phyloP scores from a whole-genome alignment of 2,329 filamentous ascomycete species.

The Boeremia lycopersici region DNA sequence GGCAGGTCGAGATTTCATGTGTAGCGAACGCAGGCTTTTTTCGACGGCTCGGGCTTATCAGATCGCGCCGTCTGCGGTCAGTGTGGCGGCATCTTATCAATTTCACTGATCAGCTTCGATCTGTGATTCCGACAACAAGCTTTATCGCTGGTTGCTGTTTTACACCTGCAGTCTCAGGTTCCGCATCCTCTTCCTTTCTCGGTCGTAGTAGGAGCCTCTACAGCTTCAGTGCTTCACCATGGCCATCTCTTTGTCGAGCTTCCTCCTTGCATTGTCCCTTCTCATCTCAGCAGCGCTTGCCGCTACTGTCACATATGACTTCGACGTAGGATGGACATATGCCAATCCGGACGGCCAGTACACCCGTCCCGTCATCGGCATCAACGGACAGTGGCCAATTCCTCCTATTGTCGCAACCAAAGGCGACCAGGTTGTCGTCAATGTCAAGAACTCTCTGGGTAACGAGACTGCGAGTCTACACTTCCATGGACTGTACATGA shows the following conservation, averaged over 20 bases:
- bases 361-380: constrained; percentile 64
- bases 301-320: constrained; percentile 55
- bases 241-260: constrained; percentile 53
- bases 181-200: neutral
- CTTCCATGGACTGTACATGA: constrained; percentile 80
- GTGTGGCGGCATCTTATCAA: constrained; percentile 29
- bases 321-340: constrained; percentile 61
- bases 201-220: neutral
- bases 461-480: constrained; percentile 72
- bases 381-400: constrained; percentile 77
- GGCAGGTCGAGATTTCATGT: constrained; percentile 4
- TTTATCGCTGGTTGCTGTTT: neutral
- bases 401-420: constrained; percentile 75
- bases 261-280: constrained; percentile 46
- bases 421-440: constrained; percentile 72
- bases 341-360: constrained; percentile 61
- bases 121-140: neutral
- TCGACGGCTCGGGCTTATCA: constrained; percentile 25
- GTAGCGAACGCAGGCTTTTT: constrained; percentile 8
- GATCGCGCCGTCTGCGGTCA: constrained; percentile 22
- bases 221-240: constrained; percentile 37
- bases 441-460: constrained; percentile 69
- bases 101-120: constrained; percentile 29
- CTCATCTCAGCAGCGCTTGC: constrained; percentile 27
- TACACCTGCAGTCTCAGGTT: neutral